These are phyloP conservation scores for Nicotiana attenuata DNA, from an alignment of 257 asterid species.

Conservation along the genomic window DNA sequence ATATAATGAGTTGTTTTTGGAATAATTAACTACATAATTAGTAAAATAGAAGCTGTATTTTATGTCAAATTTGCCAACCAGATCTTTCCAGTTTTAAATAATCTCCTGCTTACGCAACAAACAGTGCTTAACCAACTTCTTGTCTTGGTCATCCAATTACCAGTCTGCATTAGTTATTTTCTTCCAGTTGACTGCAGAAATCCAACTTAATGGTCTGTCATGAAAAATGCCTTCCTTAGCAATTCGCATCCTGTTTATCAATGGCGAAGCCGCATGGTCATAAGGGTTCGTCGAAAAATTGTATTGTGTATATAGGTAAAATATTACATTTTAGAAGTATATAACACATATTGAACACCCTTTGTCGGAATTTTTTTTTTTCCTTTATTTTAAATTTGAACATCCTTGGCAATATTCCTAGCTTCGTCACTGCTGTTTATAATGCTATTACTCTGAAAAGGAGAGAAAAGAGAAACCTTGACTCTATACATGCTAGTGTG, in stretches of 20 bases:
- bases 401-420: too few species aligned
- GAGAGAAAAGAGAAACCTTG: not conserved
- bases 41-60: not conserved
- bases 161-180: not conserved
- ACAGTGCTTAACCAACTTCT: not conserved
- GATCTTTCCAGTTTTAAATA: not conserved
- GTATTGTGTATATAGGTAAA: too few species aligned
- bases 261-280: too few species aligned
- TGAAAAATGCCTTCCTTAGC: not conserved
- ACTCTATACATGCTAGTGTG: not conserved
- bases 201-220: too few species aligned
- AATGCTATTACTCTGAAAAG: not conserved
- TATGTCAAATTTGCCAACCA: not conserved
- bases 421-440: too few species aligned
- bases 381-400: too few species aligned
- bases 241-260: not conserved
- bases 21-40: not conserved
- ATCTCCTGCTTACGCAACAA: constrained; percentile 1
- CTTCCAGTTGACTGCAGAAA: not conserved
- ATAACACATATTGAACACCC: too few species aligned
- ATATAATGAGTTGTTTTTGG: not conserved
- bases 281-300: too few species aligned
- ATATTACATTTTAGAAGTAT: too few species aligned
- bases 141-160: not conserved
- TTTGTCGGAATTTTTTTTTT: too few species aligned